Conservation (phyloP, 1,139 yeast genomes). For the Suhomyces taliae region DNA sequence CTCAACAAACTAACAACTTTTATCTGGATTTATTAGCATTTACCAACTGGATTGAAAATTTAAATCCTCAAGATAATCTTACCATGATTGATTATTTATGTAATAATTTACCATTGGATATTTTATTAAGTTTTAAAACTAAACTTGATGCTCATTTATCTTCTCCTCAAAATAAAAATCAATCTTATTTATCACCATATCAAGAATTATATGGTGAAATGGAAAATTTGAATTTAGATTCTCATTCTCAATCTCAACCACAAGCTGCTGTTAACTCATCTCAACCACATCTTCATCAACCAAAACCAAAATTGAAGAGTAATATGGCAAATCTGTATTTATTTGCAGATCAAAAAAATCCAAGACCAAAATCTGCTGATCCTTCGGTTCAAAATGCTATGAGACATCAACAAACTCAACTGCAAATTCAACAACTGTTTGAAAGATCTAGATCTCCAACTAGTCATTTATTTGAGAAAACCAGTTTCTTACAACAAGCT, state of each 20-base stretch:
- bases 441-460: constrained; percentile 47
- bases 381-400: constrained; percentile 22
- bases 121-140: constrained; percentile 44
- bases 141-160: constrained; percentile 37
- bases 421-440: constrained; percentile 23
- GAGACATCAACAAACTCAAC: constrained; percentile 13
- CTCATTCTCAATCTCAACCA: background rate
- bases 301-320: constrained; percentile 29
- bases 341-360: constrained; percentile 29
- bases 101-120: constrained; percentile 50
- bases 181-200: constrained; percentile 14
- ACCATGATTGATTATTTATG: constrained; percentile 60
- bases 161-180: constrained; percentile 19
- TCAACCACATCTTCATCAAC: constrained; percentile 32
- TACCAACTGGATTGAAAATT: constrained; percentile 59
- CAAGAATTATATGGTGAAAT: constrained; percentile 28
- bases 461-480: constrained; percentile 46
- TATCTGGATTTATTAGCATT: constrained; percentile 51
- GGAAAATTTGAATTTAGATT: constrained; percentile 29
- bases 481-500: constrained; percentile 46
- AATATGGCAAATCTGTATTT: constrained; percentile 22
- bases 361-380: constrained; percentile 47
- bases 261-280: constrained; percentile 5
- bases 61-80: constrained; percentile 56
- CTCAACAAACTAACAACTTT: constrained; percentile 22